Conservation (phyloP, 208 protist genomes). For the Trypanosoma lewisi region DNA sequence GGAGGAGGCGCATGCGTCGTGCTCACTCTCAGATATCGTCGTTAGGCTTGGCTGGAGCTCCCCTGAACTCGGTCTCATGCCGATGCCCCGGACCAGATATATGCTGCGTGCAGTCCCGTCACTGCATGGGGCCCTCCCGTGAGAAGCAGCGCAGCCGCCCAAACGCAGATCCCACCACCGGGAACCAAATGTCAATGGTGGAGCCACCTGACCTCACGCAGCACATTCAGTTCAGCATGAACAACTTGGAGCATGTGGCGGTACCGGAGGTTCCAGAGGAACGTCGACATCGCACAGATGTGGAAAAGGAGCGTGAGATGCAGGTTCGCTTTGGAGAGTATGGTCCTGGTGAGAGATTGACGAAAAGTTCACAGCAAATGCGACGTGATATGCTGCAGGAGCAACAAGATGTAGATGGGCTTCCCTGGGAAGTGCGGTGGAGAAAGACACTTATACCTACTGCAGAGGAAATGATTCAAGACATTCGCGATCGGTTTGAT, state of each 20-base stretch:
- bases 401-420: slow-evolving; percentile 86
- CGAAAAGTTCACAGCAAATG: slow-evolving; percentile 66
- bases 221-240: slow-evolving; percentile 76
- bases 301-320: slow-evolving; percentile 83
- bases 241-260: slow-evolving; percentile 72
- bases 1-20: slow-evolving; percentile 16
- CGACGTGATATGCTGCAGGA: slow-evolving; percentile 82
- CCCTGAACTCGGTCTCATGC: neutral
- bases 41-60: neutral
- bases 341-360: slow-evolving; percentile 78
- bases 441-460: slow-evolving; percentile 80
- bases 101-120: slow-evolving; percentile 11
- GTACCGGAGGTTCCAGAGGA: slow-evolving; percentile 63
- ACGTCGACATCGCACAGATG: slow-evolving; percentile 53
- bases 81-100: neutral
- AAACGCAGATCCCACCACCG: slow-evolving; percentile 70
- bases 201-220: slow-evolving; percentile 76
- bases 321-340: slow-evolving; percentile 59
- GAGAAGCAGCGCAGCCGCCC: slow-evolving; percentile 65
- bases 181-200: slow-evolving; percentile 71
- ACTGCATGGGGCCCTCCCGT: slow-evolving; percentile 50
- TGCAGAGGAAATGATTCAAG: slow-evolving; percentile 86
- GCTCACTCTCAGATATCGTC: slow-evolving; percentile 19
- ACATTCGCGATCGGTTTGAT: slow-evolving; percentile 88
- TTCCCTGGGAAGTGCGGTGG: slow-evolving; percentile 90